Evolutionary conservation across 192 early-diverging fungal species (phyloP).

Genomic region (Oehlia diaphana): DNA sequence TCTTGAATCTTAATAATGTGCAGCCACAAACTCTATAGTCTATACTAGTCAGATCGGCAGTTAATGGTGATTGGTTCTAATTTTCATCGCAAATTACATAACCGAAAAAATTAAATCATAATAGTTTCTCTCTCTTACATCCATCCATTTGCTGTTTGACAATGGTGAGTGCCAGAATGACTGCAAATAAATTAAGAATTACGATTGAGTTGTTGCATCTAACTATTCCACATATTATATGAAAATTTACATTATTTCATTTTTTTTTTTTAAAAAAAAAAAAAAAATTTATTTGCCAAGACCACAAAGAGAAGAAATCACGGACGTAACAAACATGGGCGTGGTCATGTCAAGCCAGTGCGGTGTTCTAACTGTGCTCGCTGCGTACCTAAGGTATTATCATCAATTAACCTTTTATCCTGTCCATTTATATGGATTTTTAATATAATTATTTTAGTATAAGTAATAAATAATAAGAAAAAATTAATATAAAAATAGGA

Average conservation of each 20-base stretch:
- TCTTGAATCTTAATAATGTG: too few species aligned
- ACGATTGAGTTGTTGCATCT: background rate
- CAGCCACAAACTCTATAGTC: too few species aligned
- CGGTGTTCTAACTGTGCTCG: constrained; percentile 99
- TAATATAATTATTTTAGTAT: background rate
- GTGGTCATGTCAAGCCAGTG: constrained; percentile 96
- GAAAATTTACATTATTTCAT: background rate
- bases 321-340: constrained; percentile 98
- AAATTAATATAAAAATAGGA: constrained; percentile 54
- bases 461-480: background rate
- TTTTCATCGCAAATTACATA: too few species aligned
- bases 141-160: constrained; percentile 12
- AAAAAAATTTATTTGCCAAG: constrained; percentile 45
- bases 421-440: background rate
- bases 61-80: too few species aligned
- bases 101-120: background rate
- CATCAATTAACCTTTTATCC: background rate
- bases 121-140: background rate
- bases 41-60: too few species aligned
- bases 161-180: background rate
- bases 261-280: background rate
- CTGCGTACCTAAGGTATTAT: constrained; percentile 76
- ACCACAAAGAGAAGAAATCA: constrained; percentile 99
- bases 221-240: background rate
- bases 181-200: background rate